A percentile compares a stretch with the other conserved stretches of the same genome.
Conservation (phyloP, 768 basidiomycete species). For the Psilocybe sp. region DNA sequence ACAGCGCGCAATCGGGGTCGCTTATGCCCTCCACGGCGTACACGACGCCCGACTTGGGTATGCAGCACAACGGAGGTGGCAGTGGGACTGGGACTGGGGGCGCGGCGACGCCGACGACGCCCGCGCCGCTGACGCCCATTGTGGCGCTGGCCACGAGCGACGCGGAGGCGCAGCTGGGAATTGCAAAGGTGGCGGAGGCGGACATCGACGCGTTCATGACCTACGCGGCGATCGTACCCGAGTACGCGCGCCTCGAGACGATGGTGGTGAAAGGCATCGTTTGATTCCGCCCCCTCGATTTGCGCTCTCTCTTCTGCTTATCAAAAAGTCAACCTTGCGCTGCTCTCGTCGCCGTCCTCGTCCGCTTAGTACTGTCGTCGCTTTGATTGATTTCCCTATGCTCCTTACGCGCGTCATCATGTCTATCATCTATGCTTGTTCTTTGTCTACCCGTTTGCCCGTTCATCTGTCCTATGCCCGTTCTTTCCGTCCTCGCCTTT, state of each 20-base stretch:
- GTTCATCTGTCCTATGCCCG: too few relatives aligned
- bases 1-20: slow-evolving; percentile 17
- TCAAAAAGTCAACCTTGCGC: not conserved
- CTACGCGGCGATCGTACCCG: slow-evolving; percentile 82
- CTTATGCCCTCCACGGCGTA: slow-evolving; percentile 40
- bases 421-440: too few relatives aligned
- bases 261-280: slow-evolving; percentile 69
- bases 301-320: not conserved
- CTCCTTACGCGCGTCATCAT: slow-evolving; percentile 1
- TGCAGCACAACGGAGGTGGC: not conserved
- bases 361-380: not conserved
- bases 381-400: slow-evolving; percentile 1
- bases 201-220: slow-evolving; percentile 84
- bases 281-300: slow-evolving; percentile 11
- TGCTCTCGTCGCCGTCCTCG: slow-evolving; percentile 1
- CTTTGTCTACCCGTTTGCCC: too few relatives aligned
- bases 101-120: slow-evolving; percentile 43
- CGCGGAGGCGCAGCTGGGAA: slow-evolving; percentile 68
- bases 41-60: slow-evolving; percentile 55
- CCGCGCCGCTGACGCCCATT: slow-evolving; percentile 65
- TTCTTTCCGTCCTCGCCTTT: too few relatives aligned
- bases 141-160: slow-evolving; percentile 71
- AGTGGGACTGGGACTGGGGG: slow-evolving; percentile 19
- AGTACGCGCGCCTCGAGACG: slow-evolving; percentile 76
- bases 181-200: slow-evolving; percentile 81